phyloP scores from a whole-genome alignment of 2,329 filamentous ascomycete species.

The Arthrobotrys musiformis region DNA sequence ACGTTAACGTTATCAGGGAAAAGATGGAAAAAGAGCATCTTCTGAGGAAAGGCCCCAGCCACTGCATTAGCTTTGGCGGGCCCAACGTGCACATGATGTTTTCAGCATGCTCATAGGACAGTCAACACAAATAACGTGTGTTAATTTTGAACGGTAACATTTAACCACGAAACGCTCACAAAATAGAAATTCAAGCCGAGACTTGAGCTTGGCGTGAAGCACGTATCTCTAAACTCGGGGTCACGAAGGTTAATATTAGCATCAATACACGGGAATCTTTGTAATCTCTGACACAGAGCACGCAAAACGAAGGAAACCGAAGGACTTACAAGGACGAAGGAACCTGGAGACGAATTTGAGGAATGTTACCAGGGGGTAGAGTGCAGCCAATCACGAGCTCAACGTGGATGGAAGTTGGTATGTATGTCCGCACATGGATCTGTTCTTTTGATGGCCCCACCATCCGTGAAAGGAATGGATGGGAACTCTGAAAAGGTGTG shows the following conservation, averaged over 20 bases:
- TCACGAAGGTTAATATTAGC: slow-evolving; percentile 24
- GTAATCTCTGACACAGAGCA: slow-evolving; percentile 35
- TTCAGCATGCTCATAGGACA: not conserved
- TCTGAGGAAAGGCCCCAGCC: slow-evolving; percentile 2
- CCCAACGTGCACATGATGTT: slow-evolving; percentile 25
- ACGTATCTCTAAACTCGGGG: slow-evolving; percentile 1
- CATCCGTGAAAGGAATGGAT: slow-evolving; percentile 53
- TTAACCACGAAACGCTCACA: not conserved
- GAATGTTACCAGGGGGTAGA: slow-evolving; percentile 45
- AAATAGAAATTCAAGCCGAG: slow-evolving; percentile 26
- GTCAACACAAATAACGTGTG: slow-evolving; percentile 43
- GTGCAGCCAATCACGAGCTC: slow-evolving; percentile 56
- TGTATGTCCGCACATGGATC: slow-evolving; percentile 44
- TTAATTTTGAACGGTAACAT: slow-evolving; percentile 38
- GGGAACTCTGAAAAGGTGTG: slow-evolving; percentile 40
- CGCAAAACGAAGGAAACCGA: slow-evolving; percentile 16
- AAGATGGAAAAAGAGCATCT: slow-evolving; percentile 6
- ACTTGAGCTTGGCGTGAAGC: slow-evolving; percentile 25
- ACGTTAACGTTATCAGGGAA: slow-evolving; percentile 39
- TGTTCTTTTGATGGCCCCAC: slow-evolving; percentile 49
- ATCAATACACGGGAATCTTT: slow-evolving; percentile 30
- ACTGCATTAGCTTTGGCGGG: slow-evolving; percentile 36
- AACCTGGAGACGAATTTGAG: slow-evolving; percentile 35
- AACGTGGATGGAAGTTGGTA: slow-evolving; percentile 52
- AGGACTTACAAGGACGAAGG: slow-evolving; percentile 23